Percentiles rank a stretch among this genome's conserved stretches.
These are phyloP conservation scores for Neoscytalidium dimidiatum DNA, from an alignment of 2,329 filamentous ascomycete genomes.

Conservation along the genomic window DNA sequence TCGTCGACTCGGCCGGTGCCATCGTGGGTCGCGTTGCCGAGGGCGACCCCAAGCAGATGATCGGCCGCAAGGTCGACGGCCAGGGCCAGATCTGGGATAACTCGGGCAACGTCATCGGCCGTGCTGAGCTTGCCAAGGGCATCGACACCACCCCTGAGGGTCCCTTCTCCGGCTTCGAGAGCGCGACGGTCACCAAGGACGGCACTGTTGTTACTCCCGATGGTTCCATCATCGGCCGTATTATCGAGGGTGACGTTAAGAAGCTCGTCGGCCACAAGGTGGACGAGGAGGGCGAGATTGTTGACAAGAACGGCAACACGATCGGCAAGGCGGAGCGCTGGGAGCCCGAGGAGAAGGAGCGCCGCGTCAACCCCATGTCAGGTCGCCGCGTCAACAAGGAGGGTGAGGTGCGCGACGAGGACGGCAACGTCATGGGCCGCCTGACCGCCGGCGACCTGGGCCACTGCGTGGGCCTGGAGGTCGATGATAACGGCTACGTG, in stretches of 20 bases:
- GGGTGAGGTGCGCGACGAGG: constrained; percentile 54
- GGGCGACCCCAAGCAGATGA: constrained; percentile 57
- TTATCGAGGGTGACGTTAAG: constrained; percentile 54
- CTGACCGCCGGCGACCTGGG: constrained; percentile 55
- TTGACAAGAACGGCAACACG: constrained; percentile 56
- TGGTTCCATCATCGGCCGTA: constrained; percentile 51
- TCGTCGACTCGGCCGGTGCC: constrained; percentile 61
- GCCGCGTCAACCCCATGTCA: constrained; percentile 62
- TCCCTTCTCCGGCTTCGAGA: constrained; percentile 62
- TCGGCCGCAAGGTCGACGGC: constrained; percentile 64
- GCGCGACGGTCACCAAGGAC: constrained; percentile 58
- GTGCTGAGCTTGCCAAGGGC: constrained; percentile 58
- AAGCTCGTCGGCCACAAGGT: constrained; percentile 53
- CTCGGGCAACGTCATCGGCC: constrained; percentile 61
- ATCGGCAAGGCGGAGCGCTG: constrained; percentile 56
- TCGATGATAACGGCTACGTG: constrained; percentile 56
- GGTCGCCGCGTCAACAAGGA: constrained; percentile 56
- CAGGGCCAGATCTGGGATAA: constrained; percentile 67
- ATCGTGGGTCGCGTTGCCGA: constrained; percentile 60
- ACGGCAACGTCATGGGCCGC: constrained; percentile 52
- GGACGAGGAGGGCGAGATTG: constrained; percentile 55
- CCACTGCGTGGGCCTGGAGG: constrained; percentile 54
- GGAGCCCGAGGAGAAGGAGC: constrained; percentile 56
- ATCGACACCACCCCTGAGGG: constrained; percentile 54
- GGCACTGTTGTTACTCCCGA: constrained; percentile 53